Conservation (phyloP, 352 stramenopile genomes). For the Phytophthora parvispora region DNA sequence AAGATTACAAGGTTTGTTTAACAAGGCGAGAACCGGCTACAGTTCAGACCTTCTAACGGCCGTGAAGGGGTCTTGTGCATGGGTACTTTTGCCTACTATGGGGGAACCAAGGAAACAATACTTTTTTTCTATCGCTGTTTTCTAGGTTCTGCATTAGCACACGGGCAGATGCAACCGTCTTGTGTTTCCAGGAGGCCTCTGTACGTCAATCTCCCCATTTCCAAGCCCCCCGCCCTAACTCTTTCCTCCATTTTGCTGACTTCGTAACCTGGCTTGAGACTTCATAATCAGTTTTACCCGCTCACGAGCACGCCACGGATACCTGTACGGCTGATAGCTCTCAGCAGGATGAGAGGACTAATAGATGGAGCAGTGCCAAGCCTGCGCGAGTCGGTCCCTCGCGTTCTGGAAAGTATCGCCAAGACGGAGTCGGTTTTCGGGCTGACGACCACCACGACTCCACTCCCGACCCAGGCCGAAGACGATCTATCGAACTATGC, state of each 20-base stretch:
- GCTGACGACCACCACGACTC: not conserved
- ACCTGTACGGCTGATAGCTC: not conserved
- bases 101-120: not conserved
- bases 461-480: not conserved
- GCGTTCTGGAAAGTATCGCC: constrained; percentile 16
- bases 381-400: constrained; percentile 25
- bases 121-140: constrained; percentile 19
- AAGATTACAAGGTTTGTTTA: constrained; percentile 4
- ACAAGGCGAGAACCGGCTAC: constrained; percentile 4
- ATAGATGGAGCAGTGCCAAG: constrained; percentile 20
- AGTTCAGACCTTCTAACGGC: constrained; percentile 8
- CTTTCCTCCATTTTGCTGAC: not conserved
- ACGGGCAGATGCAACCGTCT: constrained; percentile 20
- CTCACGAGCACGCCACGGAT: not conserved
- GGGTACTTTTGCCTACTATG: not conserved
- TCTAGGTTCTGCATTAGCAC: constrained; percentile 17
- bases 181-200: no score
- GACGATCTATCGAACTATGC: constrained; percentile 23
- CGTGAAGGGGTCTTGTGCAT: constrained; percentile 12
- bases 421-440: not conserved
- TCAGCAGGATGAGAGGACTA: constrained; percentile 16
- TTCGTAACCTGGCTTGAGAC: not conserved
- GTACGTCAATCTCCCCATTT: constrained; percentile 3
- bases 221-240: not conserved
- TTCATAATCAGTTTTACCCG: constrained; percentile 34